These are phyloP conservation scores for Onygenales sp. DNA, from an alignment of 2,329 filamentous ascomycete species.

Conservation along the genomic window DNA sequence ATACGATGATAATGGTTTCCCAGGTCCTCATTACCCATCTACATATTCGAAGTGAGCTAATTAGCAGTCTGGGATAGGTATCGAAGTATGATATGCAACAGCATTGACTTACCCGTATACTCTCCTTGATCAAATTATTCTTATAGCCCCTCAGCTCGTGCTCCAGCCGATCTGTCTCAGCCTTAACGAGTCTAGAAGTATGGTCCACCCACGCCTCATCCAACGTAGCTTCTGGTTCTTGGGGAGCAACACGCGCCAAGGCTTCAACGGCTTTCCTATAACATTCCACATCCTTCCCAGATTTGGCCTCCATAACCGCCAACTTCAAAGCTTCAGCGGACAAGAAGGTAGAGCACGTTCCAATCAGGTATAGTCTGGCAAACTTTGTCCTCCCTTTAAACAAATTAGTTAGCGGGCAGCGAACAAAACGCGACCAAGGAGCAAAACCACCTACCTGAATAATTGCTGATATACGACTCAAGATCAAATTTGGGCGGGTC, in stretches of 20 bases:
- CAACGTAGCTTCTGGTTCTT: slow-evolving; percentile 55
- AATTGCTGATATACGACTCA: slow-evolving; percentile 83
- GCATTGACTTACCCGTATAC: slow-evolving; percentile 60
- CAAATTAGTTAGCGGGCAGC: background rate
- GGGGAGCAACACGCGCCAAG: slow-evolving; percentile 54
- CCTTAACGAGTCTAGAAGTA: slow-evolving; percentile 56
- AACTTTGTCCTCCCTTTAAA: slow-evolving; percentile 64
- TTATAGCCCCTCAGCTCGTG: slow-evolving; percentile 83
- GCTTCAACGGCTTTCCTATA: slow-evolving; percentile 62
- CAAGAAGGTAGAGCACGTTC: slow-evolving; percentile 64
- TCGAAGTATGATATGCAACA: background rate
- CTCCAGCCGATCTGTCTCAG: slow-evolving; percentile 68
- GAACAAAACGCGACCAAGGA: background rate
- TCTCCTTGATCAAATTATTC: slow-evolving; percentile 95
- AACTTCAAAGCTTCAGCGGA: slow-evolving; percentile 70
- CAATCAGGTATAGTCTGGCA: slow-evolving; percentile 74
- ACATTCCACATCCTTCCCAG: slow-evolving; percentile 59
- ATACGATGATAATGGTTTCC: slow-evolving; percentile 72
- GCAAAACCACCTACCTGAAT: slow-evolving; percentile 52
- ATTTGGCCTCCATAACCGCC: slow-evolving; percentile 66
- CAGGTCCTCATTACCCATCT: slow-evolving; percentile 94
- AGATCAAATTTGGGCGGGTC: slow-evolving; percentile 82
- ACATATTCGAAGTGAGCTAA: slow-evolving; percentile 3
- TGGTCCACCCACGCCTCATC: slow-evolving; percentile 69
- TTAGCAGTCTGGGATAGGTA: background rate